phyloP scores from a whole-genome alignment of 2,329 filamentous ascomycete genomes.

The Aspergillus ochraceoroseus region DNA sequence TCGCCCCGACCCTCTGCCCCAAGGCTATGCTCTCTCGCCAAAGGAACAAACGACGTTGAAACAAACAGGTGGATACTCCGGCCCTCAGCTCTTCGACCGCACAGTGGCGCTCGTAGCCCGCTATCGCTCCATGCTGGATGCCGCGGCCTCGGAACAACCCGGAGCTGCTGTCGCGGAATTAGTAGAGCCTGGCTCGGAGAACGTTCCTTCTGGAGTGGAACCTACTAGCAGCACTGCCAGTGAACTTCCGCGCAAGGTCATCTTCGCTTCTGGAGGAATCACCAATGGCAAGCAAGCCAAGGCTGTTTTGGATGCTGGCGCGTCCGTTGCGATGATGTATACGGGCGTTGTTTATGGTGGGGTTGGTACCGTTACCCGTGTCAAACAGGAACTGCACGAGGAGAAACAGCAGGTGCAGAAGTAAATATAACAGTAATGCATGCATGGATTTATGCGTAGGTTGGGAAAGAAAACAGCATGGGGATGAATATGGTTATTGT shows the following conservation, averaged over 20 bases:
- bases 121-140: constrained; percentile 67
- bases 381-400: constrained; percentile 47
- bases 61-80: constrained; percentile 84
- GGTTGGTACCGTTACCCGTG: constrained; percentile 54
- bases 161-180: constrained; percentile 15
- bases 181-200: constrained; percentile 22
- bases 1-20: constrained; percentile 64
- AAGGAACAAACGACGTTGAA: constrained; percentile 64
- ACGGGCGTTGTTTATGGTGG: constrained; percentile 67
- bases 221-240: constrained; percentile 12
- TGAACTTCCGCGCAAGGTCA: constrained; percentile 57
- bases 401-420: constrained; percentile 23
- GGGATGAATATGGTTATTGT: no score
- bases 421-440: constrained; percentile 9
- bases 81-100: constrained; percentile 78
- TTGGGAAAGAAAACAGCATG: no score
- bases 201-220: constrained; percentile 19
- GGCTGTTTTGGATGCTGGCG: constrained; percentile 78
- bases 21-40: constrained; percentile 58
- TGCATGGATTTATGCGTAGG: no score
- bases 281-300: constrained; percentile 80
- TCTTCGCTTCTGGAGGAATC: constrained; percentile 92
- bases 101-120: constrained; percentile 72
- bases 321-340: constrained; percentile 87
- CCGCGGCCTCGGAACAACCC: constrained; percentile 22